phyloP scores from a whole-genome alignment of 805 yeast genomes.

The Saccharomycopsis lassenensis region DNA sequence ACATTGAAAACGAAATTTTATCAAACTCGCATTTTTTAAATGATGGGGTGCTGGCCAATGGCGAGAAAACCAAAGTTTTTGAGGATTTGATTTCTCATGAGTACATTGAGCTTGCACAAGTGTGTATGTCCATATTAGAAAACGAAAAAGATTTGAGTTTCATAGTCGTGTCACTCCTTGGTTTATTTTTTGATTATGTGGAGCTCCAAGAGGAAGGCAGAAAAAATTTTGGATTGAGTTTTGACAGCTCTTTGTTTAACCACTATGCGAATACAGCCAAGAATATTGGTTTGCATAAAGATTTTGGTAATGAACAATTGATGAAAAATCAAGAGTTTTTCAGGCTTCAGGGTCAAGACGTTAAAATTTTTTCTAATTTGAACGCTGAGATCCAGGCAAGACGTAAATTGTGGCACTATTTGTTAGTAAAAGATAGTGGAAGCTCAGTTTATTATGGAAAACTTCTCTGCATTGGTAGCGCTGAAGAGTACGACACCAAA shows the following conservation, averaged over 20 bases:
- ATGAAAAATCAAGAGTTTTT: neutral
- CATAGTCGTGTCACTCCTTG: constrained; percentile 5
- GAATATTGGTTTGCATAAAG: constrained; percentile 9
- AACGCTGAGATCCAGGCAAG: constrained; percentile 6
- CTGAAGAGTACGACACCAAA: constrained; percentile 11
- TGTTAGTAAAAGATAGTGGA: constrained; percentile 6
- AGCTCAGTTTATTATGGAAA: constrained; percentile 7
- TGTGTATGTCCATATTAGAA: constrained; percentile 11
- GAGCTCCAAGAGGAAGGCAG: constrained; percentile 13
- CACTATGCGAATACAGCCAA: constrained; percentile 4
- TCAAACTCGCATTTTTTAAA: too few species aligned
- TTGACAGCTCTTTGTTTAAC: constrained; percentile 6
- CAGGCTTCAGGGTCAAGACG: constrained; percentile 1
- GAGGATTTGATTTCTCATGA: constrained; percentile 3
- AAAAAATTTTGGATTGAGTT: constrained; percentile 10
- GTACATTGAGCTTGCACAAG: constrained; percentile 8
- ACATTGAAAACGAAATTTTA: constrained; percentile 9
- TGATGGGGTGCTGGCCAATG: too few species aligned
- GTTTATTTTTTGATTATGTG: constrained; percentile 7
- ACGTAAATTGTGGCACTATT: constrained; percentile 14
- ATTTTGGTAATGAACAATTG: constrained; percentile 6
- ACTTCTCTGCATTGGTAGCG: constrained; percentile 2
- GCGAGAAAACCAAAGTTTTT: too few species aligned
- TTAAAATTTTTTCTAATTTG: neutral
- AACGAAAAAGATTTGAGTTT: constrained; percentile 4